Conservation (phyloP, 371 early-diverging fungal species). For the Haplosporangium sp. region DNA sequence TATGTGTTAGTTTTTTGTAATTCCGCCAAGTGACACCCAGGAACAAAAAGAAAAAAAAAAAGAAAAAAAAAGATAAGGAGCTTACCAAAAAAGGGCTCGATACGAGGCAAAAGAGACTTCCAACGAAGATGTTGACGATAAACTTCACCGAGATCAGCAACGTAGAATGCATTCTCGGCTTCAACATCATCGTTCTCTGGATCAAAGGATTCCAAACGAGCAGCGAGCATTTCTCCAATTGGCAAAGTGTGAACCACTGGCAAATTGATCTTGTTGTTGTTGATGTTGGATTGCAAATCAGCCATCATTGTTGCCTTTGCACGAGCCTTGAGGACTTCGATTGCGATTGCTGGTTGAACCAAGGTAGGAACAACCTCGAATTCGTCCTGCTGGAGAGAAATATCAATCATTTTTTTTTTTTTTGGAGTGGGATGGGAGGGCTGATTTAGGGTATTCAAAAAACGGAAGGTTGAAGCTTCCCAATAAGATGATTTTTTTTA, state of each 20-base stretch:
- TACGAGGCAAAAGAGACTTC: slow-evolving; percentile 85
- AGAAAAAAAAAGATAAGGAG: background rate
- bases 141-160: slow-evolving; percentile 92
- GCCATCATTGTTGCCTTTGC: slow-evolving; percentile 50
- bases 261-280: slow-evolving; percentile 22
- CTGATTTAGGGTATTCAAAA: background rate
- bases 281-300: background rate
- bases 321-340: slow-evolving; percentile 52
- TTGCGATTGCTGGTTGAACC: slow-evolving; percentile 52
- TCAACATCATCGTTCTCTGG: slow-evolving; percentile 62
- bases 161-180: slow-evolving; percentile 93
- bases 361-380: slow-evolving; percentile 56
- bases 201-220: slow-evolving; percentile 55
- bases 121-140: slow-evolving; percentile 88
- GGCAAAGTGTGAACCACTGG: slow-evolving; percentile 52
- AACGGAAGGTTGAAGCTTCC: slow-evolving; percentile 48
- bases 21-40: no score
- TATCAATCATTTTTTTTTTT: slow-evolving; percentile 39
- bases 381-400: slow-evolving; percentile 56
- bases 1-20: no score
- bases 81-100: slow-evolving; percentile 95
- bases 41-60: no score
- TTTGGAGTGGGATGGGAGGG: slow-evolving; percentile 17
- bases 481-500: slow-evolving; percentile 35
- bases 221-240: slow-evolving; percentile 54